Base-by-base conservation (phyloP, 1,139 yeast species). In the Petasospora rhodanensis region DNA sequence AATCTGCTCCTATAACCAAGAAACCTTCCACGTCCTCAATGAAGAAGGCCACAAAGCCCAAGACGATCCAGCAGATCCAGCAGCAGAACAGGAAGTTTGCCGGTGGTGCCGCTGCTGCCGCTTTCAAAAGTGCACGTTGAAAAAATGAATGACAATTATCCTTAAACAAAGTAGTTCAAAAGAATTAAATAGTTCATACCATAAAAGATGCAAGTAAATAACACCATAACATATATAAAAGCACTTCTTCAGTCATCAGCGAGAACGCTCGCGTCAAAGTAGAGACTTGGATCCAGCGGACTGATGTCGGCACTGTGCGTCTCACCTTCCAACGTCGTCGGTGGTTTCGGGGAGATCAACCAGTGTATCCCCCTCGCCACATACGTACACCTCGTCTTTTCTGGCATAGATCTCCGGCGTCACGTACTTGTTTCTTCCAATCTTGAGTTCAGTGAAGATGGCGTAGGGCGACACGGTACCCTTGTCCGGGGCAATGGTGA, bases 341-440 rank as follows among this genome's bases (percentile, higher is more conserved):
- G 96, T 84, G 0, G 95, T 82, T 51, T 86, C 96, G 2, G 98
- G 98, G 24, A 91, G 76, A 36, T 85, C 89, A 19, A 83, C 95
- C 7, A 82, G 70, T 2, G 91, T 80, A 54, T 89, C 96, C 26
- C 96, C 96, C 59, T 91, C 98, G 30, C 98, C 98, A 62, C 98
- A 91, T 2, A 91, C 93, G 52, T 89, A 91, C 21, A 91, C 95
- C 59, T 91, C 98, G 59, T 91, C 96, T 52, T 79, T 80, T 54
- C 98, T 75, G 8, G 98, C 96, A 57, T 91, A 91, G 40, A 91
- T 79, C 57, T 91, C 98, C 1, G 98, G 98, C 2, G 91, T 77
- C 24, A 81, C 81, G 57, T 80, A 83, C 32, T 76, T 70, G 35
- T 69, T 69, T 16, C 76, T 69, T 14, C 74, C 76, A 14, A 84